These are phyloP conservation scores for Akanthomyces lecanii DNA, from an alignment of 2,329 filamentous ascomycete genomes.

Conservation along the genomic window DNA sequence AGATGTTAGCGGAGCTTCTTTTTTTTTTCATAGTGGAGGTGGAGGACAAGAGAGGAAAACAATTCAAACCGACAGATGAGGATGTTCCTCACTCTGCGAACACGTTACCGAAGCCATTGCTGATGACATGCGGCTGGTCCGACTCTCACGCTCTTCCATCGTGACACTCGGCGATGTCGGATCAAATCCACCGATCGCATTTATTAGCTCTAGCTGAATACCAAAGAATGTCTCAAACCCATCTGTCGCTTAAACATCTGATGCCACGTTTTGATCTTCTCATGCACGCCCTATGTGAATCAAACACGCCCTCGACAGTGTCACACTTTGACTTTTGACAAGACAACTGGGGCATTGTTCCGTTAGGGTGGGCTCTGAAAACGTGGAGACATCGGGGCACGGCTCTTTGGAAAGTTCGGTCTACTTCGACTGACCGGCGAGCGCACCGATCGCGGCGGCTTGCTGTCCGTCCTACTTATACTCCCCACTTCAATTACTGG, in stretches of 20 bases:
- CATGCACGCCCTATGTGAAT: neutral
- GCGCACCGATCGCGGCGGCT: constrained; percentile 6
- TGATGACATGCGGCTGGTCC: neutral
- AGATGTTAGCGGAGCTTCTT: constrained; percentile 13
- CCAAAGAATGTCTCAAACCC: neutral
- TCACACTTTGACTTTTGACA: neutral
- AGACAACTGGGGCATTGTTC: neutral
- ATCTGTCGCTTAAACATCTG: neutral
- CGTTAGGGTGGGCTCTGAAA: neutral
- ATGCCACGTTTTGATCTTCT: neutral
- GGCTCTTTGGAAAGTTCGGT: constrained; percentile 2
- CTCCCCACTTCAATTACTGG: neutral
- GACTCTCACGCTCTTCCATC: neutral
- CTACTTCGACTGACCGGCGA: neutral
- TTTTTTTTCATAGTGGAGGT: constrained; percentile 6
- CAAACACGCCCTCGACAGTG: neutral
- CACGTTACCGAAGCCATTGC: neutral
- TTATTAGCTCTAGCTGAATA: constrained; percentile 4
- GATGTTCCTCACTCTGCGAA: constrained; percentile 3
- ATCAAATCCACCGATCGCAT: too few species aligned
- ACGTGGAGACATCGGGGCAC: constrained; percentile 1
- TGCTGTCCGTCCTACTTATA: neutral
- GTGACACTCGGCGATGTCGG: neutral
- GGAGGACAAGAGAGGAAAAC: neutral
- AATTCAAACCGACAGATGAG: constrained; percentile 1